phyloP scores from a whole-genome alignment of 768 basidiomycete species.

The Xerocomus potaroensis region DNA sequence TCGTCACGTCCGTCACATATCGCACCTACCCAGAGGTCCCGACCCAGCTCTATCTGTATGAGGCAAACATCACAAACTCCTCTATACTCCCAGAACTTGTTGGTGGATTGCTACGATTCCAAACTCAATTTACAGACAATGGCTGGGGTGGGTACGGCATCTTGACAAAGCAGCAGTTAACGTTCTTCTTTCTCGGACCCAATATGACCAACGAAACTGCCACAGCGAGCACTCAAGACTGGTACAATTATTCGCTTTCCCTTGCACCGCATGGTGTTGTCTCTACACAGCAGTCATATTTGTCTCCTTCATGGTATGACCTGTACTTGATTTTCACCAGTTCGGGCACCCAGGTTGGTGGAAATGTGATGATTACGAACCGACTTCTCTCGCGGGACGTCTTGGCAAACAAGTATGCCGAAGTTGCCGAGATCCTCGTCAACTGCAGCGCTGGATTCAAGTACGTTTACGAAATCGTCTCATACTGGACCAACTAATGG shows the following conservation, averaged over 20 bases:
- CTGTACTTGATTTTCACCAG: not conserved
- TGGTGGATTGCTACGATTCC: no score
- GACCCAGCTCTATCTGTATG: no score
- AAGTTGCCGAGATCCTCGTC: slow-evolving; percentile 6
- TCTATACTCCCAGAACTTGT: no score
- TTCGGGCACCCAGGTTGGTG: not conserved
- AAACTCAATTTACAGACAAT: no score
- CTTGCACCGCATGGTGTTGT: slow-evolving; percentile 6
- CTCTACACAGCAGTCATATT: not conserved
- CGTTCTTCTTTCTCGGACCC: no score
- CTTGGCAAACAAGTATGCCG: slow-evolving; percentile 2
- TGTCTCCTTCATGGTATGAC: slow-evolving; percentile 6
- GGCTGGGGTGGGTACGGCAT: no score
- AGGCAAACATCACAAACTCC: no score
- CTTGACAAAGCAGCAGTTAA: no score
- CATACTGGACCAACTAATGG: not conserved
- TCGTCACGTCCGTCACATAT: no score
- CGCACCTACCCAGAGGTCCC: no score
- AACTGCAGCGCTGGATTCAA: slow-evolving; percentile 3
- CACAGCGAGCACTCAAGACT: slow-evolving; percentile 32
- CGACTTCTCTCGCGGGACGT: slow-evolving; percentile 12
- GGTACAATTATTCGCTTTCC: slow-evolving; percentile 26
- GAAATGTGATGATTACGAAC: slow-evolving; percentile 2
- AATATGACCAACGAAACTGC: no score
- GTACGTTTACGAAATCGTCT: slow-evolving; percentile 1